phyloP scores from a whole-genome alignment of 176 grass and related monocot genomes.

The Oryza rufipogon region DNA sequence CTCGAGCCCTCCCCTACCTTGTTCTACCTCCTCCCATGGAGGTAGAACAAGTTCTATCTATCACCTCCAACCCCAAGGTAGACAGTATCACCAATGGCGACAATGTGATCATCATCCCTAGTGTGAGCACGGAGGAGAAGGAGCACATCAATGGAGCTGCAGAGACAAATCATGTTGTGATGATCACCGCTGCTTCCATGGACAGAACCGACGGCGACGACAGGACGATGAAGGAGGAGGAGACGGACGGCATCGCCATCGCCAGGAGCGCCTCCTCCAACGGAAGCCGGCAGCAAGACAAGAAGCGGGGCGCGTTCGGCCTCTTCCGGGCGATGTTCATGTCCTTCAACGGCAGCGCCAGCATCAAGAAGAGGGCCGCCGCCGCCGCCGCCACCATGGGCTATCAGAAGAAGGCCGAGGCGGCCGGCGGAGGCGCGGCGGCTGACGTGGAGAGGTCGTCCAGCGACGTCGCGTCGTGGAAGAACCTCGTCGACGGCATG shows the following conservation, averaged over 20 bases:
- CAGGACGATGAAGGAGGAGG: not conserved
- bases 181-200: not conserved
- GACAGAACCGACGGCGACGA: not conserved
- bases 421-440: no score
- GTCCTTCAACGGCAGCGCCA: slow-evolving; percentile 12
- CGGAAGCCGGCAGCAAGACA: not conserved
- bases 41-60: not conserved
- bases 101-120: not conserved
- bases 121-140: slow-evolving; percentile 15
- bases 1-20: not conserved
- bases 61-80: not conserved
- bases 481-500: slow-evolving; percentile 51
- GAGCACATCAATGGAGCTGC: not conserved
- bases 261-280: not conserved
- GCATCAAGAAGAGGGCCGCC: not conserved
- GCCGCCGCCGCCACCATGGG: not conserved
- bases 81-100: not conserved
- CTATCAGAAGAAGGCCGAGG: not conserved
- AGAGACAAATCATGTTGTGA: not conserved
- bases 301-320: slow-evolving; percentile 38
- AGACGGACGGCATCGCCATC: not conserved
- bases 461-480: slow-evolving; percentile 41
- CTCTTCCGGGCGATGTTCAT: slow-evolving; percentile 37
- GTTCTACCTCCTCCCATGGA: slow-evolving; percentile 30
- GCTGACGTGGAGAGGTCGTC: not conserved